phyloP scores from a whole-genome alignment of 768 basidiomycete genomes.

The Hysterangium stoloniferum region DNA sequence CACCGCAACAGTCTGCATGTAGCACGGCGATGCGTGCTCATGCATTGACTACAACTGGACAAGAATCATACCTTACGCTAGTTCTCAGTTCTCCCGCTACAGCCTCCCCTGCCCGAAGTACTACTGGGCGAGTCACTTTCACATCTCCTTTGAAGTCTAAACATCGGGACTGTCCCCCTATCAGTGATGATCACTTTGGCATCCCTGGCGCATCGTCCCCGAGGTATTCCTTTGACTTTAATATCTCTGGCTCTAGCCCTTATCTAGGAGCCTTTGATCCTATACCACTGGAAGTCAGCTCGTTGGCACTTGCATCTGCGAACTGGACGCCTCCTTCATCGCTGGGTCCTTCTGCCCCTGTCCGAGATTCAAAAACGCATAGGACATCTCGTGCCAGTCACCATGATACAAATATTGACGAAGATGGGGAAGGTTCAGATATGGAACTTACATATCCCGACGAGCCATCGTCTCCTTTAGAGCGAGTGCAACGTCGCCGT shows the following conservation, averaged over 20 bases:
- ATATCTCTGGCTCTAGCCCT: slow-evolving; percentile 1
- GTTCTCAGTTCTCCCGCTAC: slow-evolving; percentile 7
- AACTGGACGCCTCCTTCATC: not conserved
- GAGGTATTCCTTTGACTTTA: slow-evolving; percentile 6
- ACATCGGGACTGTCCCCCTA: not conserved
- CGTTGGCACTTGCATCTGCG: not conserved
- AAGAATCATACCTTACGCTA: slow-evolving; percentile 8
- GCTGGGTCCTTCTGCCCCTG: not conserved
- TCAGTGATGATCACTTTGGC: slow-evolving; percentile 6
- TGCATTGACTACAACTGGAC: slow-evolving; percentile 9
- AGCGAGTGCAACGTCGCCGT: not conserved
- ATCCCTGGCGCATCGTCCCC: not conserved
- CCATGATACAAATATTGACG: not conserved
- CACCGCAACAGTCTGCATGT: not conserved
- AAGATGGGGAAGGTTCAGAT: not conserved
- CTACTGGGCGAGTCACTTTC: not conserved
- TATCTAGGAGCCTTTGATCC: not conserved
- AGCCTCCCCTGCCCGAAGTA: not conserved
- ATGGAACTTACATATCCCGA: not conserved
- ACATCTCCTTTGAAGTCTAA: not conserved
- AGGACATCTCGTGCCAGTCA: slow-evolving; percentile 4
- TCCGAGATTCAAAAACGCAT: not conserved
- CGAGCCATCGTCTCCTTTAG: slow-evolving; percentile 1
- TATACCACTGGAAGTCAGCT: slow-evolving; percentile 3
- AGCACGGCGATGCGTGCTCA: slow-evolving; percentile 5